Base-by-base conservation (phyloP, 2,329 filamentous ascomycete genomes). In the Colletotrichum sp. region DNA sequence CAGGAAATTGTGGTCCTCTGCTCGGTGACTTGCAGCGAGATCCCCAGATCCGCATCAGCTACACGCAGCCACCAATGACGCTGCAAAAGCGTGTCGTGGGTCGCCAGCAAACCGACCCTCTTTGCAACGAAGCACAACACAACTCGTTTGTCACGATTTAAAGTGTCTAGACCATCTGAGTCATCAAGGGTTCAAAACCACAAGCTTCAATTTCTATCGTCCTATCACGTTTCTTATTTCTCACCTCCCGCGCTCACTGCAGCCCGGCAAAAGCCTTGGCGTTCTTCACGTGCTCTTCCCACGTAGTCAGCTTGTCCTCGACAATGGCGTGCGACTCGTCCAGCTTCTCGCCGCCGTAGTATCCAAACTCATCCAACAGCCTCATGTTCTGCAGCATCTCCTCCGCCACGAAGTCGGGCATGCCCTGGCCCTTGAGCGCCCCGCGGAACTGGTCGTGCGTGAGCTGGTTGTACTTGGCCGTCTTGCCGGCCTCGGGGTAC, bases 371-470 rank as follows among this genome's bases (percentile, higher is more conserved):
- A 34, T 84, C 81, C n/a, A 88, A 75, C 9, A 88, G 79, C n/a
- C 83, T 77, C 81, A 87, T 83, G 72, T 87, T 88, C 80, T 88
- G 86, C 15, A 85, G 72, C 77, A 88, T 63, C 77, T 88, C 87
- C 67, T 84, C 78, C 1, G 81, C 81, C 78, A 81, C 82, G 32
- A 78, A 79, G 15, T 70, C 71, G 7, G 79, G 76, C 65, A 78
- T 73, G 62, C 76, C 73, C 60, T 52, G 13, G 1, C 78, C 63
- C 2, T 82, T 79, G 13, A 87, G 67, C 71, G 83, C 84, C 1
- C 82, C 80, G 77, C 85, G 84, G 77, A 84, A 88, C 1, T 78
- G 74, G 1, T 87, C 83, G 4, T 82, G 78, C 1, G 84, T 76
- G 6, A 87, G 75, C 44, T 85, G 79, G 5, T 77, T 77, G 67